Evolutionary conservation across 2,329 filamentous ascomycete species (phyloP), one percentile per base, ranked within the genome.

Genomic region (Penicillium sp.): DNA sequence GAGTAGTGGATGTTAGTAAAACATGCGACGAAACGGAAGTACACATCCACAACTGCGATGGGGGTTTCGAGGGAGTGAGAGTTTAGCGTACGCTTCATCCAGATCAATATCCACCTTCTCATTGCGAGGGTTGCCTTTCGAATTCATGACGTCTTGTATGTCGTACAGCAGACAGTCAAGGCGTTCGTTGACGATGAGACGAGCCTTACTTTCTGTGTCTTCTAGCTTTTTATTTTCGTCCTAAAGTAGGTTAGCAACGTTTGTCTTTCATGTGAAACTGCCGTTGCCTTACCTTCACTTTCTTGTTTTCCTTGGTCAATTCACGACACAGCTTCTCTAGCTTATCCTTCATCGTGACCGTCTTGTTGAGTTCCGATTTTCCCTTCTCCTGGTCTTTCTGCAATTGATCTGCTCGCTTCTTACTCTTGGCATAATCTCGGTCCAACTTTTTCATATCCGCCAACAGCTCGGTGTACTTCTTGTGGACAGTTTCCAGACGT

Each of bases 301-400:
- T 95, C 73, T 97, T 97, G 71, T 98, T 98, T 66, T 98, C 93
- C 63, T 92, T 88, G 53, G 95, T 93, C 47, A 98, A 79, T 70
- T 98, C 93, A 49, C 93, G 80, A 63, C 91, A 96, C 28, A 98
- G 78, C 68, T 97, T 98, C 72, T 98, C 93, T 40, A 98, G 77
- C 73, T 97, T 97, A 69, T 97, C 91, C 70, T 95, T 96, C 66
- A 97, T 82, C 1, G 86, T 87, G 18, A 88, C 85, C 20, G 91
- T 92, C 73, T 95, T 95, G 73, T 84, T 92, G 48, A 95, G 78
- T 68, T 98, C 93, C 41, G 86, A 87, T 61, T 90, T 84, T 49
- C 87, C 87, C 59, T 88, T 84, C 67, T 98, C 93, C 70, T 95
- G 95, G 64, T 98, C 93, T 69, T 97, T 98, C 71, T 98, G 93